phyloP scores from a whole-genome alignment of 805 yeast genomes.

The Scheffersomyces amazonensis region DNA sequence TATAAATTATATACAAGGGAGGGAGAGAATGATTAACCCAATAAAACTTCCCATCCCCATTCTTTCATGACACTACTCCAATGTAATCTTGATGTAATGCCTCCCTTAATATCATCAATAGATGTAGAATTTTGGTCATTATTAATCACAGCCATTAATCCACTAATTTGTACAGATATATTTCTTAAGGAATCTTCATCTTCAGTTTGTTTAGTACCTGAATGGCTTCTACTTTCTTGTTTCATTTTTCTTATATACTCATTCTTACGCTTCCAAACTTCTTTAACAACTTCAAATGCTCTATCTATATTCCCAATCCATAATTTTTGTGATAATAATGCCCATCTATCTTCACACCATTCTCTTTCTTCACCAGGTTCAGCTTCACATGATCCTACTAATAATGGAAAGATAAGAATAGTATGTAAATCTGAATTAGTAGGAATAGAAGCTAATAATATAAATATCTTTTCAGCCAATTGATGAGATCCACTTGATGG shows the following conservation, averaged over 20 bases:
- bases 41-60: conserved; percentile 72
- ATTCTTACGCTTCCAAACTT: conserved; percentile 68
- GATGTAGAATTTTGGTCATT: conserved; percentile 25
- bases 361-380: conserved; percentile 53
- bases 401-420: conserved; percentile 62
- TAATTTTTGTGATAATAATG: conserved; percentile 46
- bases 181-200: conserved; percentile 9
- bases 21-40: conserved; percentile 35
- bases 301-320: conserved; percentile 68
- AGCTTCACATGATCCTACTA: conserved; percentile 68
- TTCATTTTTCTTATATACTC: conserved; percentile 26
- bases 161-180: conserved; percentile 33
- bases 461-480: conserved; percentile 57
- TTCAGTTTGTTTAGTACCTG: conserved; percentile 9
- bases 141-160: conserved; percentile 38
- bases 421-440: conserved; percentile 52
- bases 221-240: conserved; percentile 1
- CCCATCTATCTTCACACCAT: conserved; percentile 63
- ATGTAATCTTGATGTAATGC: conserved; percentile 51
- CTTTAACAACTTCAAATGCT: conserved; percentile 65
- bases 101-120: conserved; percentile 31
- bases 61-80: conserved; percentile 72
- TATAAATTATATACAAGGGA: not conserved
- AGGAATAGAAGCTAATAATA: conserved; percentile 63
- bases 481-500: conserved; percentile 53